Conservation (phyloP, 208 protist species). For the Trichomonas gallinae region DNA sequence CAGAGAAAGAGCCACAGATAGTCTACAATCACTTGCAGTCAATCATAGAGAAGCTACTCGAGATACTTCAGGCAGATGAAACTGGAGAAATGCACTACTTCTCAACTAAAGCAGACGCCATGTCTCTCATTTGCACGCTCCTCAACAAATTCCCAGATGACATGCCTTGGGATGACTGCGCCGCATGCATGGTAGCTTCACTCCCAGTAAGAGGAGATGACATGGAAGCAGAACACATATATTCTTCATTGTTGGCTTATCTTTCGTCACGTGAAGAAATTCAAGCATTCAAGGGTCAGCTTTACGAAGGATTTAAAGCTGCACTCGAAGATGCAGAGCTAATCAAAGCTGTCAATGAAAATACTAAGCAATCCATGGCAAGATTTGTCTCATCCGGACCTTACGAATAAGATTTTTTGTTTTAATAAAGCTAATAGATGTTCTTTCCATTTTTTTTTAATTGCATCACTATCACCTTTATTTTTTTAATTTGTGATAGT, state of each 20-base stretch:
- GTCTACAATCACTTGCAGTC: background rate
- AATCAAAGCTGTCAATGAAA: background rate
- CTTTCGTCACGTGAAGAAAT: background rate
- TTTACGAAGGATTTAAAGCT: background rate
- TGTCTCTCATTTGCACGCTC: background rate
- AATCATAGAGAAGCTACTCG: background rate
- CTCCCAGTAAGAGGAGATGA: constrained; percentile 4
- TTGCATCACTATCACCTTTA: too few relatives aligned
- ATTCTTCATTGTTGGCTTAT: background rate
- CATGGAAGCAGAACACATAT: constrained; percentile 3
- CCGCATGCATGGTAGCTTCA: background rate
- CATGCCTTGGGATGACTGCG: background rate
- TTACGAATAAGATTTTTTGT: background rate
- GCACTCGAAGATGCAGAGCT: background rate
- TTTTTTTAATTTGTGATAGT: too few relatives aligned
- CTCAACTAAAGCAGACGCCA: background rate
- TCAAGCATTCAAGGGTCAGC: background rate
- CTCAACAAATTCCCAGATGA: background rate
- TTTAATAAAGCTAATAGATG: background rate
- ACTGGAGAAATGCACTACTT: background rate
- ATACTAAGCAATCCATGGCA: background rate
- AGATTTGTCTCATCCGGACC: background rate
- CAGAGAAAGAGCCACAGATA: background rate
- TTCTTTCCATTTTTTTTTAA: too few relatives aligned
- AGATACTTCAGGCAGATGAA: background rate